These are phyloP conservation scores for Ophiocordyceps sinensis DNA, from an alignment of 2,329 filamentous ascomycete genomes.

Conservation along the genomic window DNA sequence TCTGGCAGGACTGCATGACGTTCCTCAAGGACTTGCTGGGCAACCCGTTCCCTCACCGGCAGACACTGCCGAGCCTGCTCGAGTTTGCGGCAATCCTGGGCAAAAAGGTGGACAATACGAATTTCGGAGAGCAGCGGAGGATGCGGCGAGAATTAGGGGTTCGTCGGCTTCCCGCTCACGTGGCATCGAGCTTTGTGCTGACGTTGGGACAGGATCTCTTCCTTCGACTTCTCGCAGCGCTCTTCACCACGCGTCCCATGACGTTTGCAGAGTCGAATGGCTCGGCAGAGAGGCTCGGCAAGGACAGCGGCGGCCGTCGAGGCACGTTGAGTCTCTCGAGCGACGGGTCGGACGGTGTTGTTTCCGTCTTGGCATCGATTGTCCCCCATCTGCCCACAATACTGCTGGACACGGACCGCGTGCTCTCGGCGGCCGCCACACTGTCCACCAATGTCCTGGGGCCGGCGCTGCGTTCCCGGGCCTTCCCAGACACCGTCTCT, in stretches of 20 bases:
- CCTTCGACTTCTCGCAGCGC: constrained; percentile 73
- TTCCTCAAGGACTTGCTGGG: constrained; percentile 81
- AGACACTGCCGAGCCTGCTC: constrained; percentile 71
- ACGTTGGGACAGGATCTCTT: constrained; percentile 60
- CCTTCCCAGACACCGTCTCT: constrained; percentile 76
- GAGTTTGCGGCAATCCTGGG: constrained; percentile 84
- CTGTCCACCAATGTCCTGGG: constrained; percentile 76
- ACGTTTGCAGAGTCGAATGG: constrained; percentile 46
- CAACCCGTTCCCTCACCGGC: constrained; percentile 89
- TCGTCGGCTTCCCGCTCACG: constrained; percentile 27
- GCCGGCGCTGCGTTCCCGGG: constrained; percentile 68
- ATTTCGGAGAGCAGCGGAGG: constrained; percentile 83
- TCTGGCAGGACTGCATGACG: constrained; percentile 86
- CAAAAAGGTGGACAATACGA: constrained; percentile 94
- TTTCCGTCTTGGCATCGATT: constrained; percentile 64
- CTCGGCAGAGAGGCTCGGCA: constrained; percentile 22
- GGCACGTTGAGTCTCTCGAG: constrained; percentile 18
- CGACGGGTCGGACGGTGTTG: constrained; percentile 56
- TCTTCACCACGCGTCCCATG: constrained; percentile 79
- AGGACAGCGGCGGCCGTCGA: constrained; percentile 21
- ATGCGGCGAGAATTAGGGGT: constrained; percentile 85
- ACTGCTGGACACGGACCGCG: constrained; percentile 72
- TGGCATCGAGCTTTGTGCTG: background rate
- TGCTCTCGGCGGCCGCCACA: constrained; percentile 59
- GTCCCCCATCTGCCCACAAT: constrained; percentile 72